A percentile compares a stretch with the other conserved stretches of the same genome.
Conservation (phyloP, 1,139 yeast genomes). For the Taphrina sp. region DNA sequence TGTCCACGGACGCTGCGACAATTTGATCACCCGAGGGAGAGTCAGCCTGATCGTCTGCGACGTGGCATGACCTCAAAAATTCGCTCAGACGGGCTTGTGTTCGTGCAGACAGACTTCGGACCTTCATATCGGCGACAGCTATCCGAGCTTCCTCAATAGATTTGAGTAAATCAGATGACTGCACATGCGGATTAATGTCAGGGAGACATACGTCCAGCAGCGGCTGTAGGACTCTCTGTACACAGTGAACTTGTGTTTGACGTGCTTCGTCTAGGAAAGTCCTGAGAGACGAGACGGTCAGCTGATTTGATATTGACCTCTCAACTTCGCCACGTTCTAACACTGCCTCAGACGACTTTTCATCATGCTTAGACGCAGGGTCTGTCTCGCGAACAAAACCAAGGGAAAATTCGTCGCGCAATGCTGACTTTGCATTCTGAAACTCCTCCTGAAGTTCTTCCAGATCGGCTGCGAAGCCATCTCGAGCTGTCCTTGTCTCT, state of each 20-base stretch:
- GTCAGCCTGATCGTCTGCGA: neutral
- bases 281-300: neutral
- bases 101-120: no score
- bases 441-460: slow-evolving; percentile 21
- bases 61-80: neutral
- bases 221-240: no score
- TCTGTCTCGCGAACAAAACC: neutral
- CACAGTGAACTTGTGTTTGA: neutral
- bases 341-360: no score
- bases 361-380: no score
- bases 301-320: neutral
- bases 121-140: neutral
- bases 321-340: neutral
- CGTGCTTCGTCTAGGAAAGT: neutral
- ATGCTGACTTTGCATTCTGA: no score
- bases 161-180: no score
- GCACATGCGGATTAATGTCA: neutral
- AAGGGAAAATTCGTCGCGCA: neutral
- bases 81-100: no score
- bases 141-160: neutral
- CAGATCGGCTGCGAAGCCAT: slow-evolving; percentile 1
- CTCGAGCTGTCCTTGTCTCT: slow-evolving; percentile 7
- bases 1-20: neutral
- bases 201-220: no score
- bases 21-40: no score